Evolutionary conservation across 2,329 filamentous ascomycete species (phyloP).

Genomic region (Pseudopithomyces chartarum): DNA sequence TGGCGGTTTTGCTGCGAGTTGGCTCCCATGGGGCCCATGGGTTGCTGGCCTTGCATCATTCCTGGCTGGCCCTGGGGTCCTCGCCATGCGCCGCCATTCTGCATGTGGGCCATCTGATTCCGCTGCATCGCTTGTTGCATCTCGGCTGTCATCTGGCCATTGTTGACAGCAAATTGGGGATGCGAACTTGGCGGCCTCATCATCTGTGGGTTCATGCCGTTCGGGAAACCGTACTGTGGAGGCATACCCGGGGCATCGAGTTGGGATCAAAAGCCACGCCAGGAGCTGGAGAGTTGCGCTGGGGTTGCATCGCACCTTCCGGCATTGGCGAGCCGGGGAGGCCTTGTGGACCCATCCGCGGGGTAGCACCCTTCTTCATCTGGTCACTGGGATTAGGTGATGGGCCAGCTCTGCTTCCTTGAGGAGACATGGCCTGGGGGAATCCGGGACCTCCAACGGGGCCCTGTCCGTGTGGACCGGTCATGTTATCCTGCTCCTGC

Average conservation of each 20-base stretch:
- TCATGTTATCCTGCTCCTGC: slow-evolving; percentile 74
- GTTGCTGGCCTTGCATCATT: slow-evolving; percentile 63
- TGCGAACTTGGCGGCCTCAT: slow-evolving; percentile 57
- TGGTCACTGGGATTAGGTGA: slow-evolving; percentile 79
- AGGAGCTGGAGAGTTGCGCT: slow-evolving; percentile 64
- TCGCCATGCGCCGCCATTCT: slow-evolving; percentile 40
- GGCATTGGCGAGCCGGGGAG: slow-evolving; percentile 72
- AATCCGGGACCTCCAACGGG: slow-evolving; percentile 61
- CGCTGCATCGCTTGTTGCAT: slow-evolving; percentile 55
- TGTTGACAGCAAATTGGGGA: slow-evolving; percentile 63
- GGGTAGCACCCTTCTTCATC: slow-evolving; percentile 74
- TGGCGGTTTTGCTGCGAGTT: slow-evolving; percentile 74
- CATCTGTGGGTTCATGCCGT: slow-evolving; percentile 51
- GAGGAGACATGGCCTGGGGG: slow-evolving; percentile 70
- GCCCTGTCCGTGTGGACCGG: slow-evolving; percentile 53
- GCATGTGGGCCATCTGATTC: slow-evolving; percentile 39
- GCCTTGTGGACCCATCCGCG: slow-evolving; percentile 71
- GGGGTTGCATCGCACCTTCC: slow-evolving; percentile 69
- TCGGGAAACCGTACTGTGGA: slow-evolving; percentile 41
- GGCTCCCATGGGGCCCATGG: slow-evolving; percentile 59
- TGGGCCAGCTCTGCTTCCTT: slow-evolving; percentile 69
- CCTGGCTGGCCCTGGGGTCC: slow-evolving; percentile 42
- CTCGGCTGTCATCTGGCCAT: slow-evolving; percentile 64
- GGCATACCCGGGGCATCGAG: slow-evolving; percentile 55
- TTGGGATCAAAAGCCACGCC: slow-evolving; percentile 50